These are phyloP conservation scores for Wickerhamiella galacta DNA, from an alignment of 805 yeast species.

Conservation along the genomic window DNA sequence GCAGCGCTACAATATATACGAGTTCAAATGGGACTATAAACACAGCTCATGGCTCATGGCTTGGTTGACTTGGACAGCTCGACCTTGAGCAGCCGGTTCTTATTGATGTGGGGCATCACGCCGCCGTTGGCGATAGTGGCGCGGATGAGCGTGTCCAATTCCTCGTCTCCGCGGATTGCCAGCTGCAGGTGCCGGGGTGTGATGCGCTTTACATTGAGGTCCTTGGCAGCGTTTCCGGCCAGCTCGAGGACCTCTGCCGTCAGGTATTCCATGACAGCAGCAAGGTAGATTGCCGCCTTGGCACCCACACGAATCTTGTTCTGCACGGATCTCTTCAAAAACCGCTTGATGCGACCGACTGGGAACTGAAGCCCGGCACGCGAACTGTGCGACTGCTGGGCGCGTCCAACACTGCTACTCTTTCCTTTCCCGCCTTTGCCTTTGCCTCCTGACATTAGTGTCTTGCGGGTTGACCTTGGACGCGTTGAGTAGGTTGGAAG, in stretches of 20 bases:
- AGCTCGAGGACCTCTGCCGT: conserved; percentile 96
- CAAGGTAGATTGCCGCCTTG: conserved; percentile 94
- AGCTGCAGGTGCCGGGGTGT: conserved; percentile 97
- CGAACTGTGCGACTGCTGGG: conserved; percentile 16
- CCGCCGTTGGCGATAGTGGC: conserved; percentile 99
- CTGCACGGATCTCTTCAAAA: conserved; percentile 92
- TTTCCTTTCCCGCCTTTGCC: conserved; percentile 95
- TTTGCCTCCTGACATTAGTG: conserved; percentile 86
- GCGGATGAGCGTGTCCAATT: conserved; percentile 80
- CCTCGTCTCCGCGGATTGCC: conserved; percentile 98
- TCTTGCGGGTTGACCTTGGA: too few species aligned
- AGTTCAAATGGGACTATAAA: too few species aligned
- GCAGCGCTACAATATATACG: too few species aligned
- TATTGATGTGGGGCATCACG: conserved; percentile 95
- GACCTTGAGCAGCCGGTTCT: conserved; percentile 66
- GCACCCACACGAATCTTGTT: conserved; percentile 74
- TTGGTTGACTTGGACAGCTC: too few species aligned
- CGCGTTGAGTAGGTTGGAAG: too few species aligned
- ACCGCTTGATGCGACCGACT: conserved; percentile 97
- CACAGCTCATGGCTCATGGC: too few species aligned
- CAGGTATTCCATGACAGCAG: conserved; percentile 91
- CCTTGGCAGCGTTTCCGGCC: conserved; percentile 98
- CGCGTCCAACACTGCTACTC: conserved; percentile 24
- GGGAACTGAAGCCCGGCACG: conserved; percentile 95
- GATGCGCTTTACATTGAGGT: conserved; percentile 97